phyloP scores from a whole-genome alignment of 306 rosid species.

The Geum urbanum region DNA sequence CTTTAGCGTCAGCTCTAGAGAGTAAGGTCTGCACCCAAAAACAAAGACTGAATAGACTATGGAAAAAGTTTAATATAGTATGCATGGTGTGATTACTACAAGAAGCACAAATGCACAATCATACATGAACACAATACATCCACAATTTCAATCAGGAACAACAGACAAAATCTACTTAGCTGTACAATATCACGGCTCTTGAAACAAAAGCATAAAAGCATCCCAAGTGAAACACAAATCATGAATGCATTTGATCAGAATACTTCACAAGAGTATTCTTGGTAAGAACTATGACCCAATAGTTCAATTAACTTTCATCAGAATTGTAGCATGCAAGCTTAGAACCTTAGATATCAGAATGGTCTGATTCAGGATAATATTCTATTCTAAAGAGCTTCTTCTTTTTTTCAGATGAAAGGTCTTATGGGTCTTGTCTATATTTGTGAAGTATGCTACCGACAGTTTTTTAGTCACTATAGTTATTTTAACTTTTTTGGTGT shows the following conservation, averaged over 20 bases:
- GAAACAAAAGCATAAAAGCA: not conserved
- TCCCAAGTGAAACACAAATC: not conserved
- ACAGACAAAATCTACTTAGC: not conserved
- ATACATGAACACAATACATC: slow-evolving; percentile 7
- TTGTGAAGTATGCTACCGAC: no score
- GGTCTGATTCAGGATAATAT: not conserved
- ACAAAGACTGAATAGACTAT: slow-evolving; percentile 25
- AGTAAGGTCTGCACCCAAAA: slow-evolving; percentile 59
- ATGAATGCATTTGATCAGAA: not conserved
- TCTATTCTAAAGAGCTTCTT: not conserved
- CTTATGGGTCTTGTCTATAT: no score
- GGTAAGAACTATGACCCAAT: not conserved
- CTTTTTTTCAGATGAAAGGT: not conserved
- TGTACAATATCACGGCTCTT: not conserved
- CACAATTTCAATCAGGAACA: not conserved
- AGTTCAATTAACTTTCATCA: not conserved
- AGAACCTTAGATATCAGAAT: not conserved
- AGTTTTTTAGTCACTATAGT: no score
- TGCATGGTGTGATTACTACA: not conserved
- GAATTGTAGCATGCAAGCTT: not conserved
- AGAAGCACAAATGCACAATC: not conserved
- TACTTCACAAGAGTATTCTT: not conserved
- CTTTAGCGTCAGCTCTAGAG: slow-evolving; percentile 57
- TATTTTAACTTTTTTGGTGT: not conserved
- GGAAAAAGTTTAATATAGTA: not conserved